A percentile compares a stretch with the other conserved stretches of the same genome.
phyloP scores from a whole-genome alignment of 1,284 basidiomycete species.

The Leccinum pallidistipes region DNA sequence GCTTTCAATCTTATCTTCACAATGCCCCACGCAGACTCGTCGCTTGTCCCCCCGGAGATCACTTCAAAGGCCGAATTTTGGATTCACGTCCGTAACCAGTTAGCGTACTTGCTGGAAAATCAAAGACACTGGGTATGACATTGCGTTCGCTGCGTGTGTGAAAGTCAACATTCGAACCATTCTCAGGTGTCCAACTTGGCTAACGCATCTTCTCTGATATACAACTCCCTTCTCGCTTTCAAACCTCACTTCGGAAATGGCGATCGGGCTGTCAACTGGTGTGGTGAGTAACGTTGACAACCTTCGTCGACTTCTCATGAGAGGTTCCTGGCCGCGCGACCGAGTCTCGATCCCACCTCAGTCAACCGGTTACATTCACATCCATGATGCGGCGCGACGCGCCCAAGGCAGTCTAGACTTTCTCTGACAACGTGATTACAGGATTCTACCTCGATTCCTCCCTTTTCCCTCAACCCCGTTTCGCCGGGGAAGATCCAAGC shows the following conservation, averaged over 20 bases:
- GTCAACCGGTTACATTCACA: neutral
- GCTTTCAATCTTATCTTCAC: neutral
- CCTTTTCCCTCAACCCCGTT: slow-evolving; percentile 56
- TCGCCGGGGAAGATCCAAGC: slow-evolving; percentile 18
- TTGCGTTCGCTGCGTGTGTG: neutral
- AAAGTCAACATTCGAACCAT: neutral
- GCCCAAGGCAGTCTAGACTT: neutral
- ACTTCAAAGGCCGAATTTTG: slow-evolving; percentile 75
- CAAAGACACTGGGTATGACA: slow-evolving; percentile 75
- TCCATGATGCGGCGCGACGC: neutral
- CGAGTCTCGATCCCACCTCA: neutral
- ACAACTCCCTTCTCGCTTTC: slow-evolving; percentile 71
- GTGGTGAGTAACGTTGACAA: slow-evolving; percentile 55
- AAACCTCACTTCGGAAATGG: slow-evolving; percentile 62
- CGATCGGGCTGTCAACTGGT: slow-evolving; percentile 81
- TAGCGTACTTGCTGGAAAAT: slow-evolving; percentile 61
- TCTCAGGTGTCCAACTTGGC: slow-evolving; percentile 80
- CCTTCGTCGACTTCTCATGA: neutral
- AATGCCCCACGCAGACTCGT: slow-evolving; percentile 87
- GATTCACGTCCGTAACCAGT: slow-evolving; percentile 66
- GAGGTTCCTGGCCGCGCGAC: neutral
- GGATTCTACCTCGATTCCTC: slow-evolving; percentile 80
- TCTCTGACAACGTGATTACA: slow-evolving; percentile 34
- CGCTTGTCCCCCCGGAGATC: slow-evolving; percentile 67
- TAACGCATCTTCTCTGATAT: slow-evolving; percentile 79